Conservation (phyloP, 1,139 yeast species). For the Kurtzmaniella quercitrusa region DNA sequence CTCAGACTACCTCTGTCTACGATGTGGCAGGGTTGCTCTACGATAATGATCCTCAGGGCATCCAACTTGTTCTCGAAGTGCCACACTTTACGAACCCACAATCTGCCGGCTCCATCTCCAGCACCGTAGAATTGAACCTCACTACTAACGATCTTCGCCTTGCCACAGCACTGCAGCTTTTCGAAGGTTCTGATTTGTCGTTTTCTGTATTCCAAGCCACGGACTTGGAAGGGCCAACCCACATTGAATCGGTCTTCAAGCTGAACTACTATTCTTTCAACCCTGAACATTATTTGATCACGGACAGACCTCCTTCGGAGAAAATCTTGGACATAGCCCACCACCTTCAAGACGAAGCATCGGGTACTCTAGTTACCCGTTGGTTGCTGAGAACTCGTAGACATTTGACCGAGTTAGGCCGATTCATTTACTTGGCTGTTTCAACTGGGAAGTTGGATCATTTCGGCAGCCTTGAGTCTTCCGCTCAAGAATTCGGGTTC, state of each 20-base stretch:
- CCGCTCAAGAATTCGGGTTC: constrained; percentile 25
- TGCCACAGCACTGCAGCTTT: neutral
- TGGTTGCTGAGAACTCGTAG: constrained; percentile 29
- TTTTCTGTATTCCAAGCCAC: neutral
- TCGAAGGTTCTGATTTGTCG: neutral
- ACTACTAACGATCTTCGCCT: neutral
- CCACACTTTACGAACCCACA: neutral
- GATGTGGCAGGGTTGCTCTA: constrained; percentile 25
- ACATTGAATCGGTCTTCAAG: constrained; percentile 1
- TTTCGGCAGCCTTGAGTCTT: neutral
- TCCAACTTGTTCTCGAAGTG: neutral
- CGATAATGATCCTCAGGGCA: constrained; percentile 15
- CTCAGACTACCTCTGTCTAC: constrained; percentile 16
- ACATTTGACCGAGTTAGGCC: constrained; percentile 35
- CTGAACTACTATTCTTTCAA: constrained; percentile 6
- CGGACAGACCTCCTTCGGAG: constrained; percentile 31
- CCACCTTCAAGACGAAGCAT: constrained; percentile 22
- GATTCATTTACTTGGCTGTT: constrained; percentile 11
- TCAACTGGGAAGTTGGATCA: constrained; percentile 3
- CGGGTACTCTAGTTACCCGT: constrained; percentile 20
- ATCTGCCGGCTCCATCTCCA: neutral
- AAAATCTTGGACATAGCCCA: constrained; percentile 24
- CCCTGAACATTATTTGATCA: constrained; percentile 13
- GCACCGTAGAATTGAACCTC: neutral
- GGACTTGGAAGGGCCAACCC: neutral